Percentiles rank a stretch among this genome's conserved stretches.
phyloP scores from a whole-genome alignment of 2,329 filamentous ascomycete species.

The Claviceps spartinae region DNA sequence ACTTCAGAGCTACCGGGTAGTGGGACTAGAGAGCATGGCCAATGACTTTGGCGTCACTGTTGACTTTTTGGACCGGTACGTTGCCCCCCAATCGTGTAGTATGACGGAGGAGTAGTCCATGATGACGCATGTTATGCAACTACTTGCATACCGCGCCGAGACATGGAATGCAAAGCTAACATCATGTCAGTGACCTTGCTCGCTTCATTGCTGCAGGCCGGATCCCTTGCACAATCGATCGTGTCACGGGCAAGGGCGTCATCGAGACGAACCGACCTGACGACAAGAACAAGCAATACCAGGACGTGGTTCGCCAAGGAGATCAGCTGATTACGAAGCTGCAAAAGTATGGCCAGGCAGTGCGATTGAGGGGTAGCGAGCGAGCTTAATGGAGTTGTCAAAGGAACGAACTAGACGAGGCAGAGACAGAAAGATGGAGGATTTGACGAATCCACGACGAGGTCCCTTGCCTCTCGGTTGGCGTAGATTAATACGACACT shows the following conservation, averaged over 20 bases:
- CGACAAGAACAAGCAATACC: slow-evolving; percentile 99
- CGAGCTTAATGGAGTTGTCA: slow-evolving; percentile 44
- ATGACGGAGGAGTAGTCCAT: too few species aligned
- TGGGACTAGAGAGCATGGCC: slow-evolving; percentile 95
- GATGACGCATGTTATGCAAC: too few species aligned
- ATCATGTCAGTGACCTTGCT: slow-evolving; percentile 60
- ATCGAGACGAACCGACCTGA: slow-evolving; percentile 97
- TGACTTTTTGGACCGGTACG: slow-evolving; percentile 87
- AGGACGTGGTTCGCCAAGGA: slow-evolving; percentile 92
- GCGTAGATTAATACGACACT: not conserved
- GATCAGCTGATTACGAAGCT: slow-evolving; percentile 97
- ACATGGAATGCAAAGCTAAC: not conserved
- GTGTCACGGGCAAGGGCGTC: slow-evolving; percentile 87
- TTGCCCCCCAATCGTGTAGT: slow-evolving; percentile 6
- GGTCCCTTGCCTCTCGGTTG: too few species aligned
- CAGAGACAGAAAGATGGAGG: not conserved
- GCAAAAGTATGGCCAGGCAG: slow-evolving; percentile 97
- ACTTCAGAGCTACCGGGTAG: slow-evolving; percentile 91
- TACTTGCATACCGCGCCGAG: too few species aligned
- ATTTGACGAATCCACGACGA: not conserved
- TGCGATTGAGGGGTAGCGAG: slow-evolving; percentile 87
- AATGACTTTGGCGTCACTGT: slow-evolving; percentile 93
- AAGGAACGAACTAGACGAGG: not conserved
- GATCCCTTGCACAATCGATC: slow-evolving; percentile 93
- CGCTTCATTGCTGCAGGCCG: slow-evolving; percentile 93